A percentile compares a stretch with the other conserved stretches of the same genome.
phyloP scores from a whole-genome alignment of 2,329 filamentous ascomycete species.

The Xylariaceae sp. region DNA sequence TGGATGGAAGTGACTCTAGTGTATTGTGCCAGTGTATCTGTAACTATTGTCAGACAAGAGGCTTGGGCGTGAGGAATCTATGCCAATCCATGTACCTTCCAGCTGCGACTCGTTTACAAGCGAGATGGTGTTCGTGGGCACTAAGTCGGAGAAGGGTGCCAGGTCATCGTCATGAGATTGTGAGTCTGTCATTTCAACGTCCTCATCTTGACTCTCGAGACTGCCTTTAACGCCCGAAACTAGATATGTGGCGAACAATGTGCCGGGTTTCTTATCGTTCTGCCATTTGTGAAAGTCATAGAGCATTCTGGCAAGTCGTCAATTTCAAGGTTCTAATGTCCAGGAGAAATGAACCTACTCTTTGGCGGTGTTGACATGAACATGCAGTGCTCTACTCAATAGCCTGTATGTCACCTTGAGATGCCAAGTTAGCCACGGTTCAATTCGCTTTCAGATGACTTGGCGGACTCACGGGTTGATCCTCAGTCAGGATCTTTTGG shows the following conservation, averaged over 20 bases:
- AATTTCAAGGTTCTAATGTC: not conserved
- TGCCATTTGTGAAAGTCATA: constrained; percentile 80
- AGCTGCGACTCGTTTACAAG: constrained; percentile 71
- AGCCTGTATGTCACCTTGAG: constrained; percentile 79
- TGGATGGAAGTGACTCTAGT: constrained; percentile 75
- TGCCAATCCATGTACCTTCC: constrained; percentile 47
- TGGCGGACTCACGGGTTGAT: constrained; percentile 56
- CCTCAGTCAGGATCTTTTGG: constrained; percentile 71
- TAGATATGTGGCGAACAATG: constrained; percentile 89
- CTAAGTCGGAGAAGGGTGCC: constrained; percentile 42
- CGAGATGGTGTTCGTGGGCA: constrained; percentile 56
- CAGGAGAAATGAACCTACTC: constrained; percentile 53
- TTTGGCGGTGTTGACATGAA: constrained; percentile 86
- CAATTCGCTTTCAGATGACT: not conserved
- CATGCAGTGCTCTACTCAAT: constrained; percentile 74
- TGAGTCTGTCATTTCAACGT: constrained; percentile 68
- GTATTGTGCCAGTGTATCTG: constrained; percentile 66
- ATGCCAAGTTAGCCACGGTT: constrained; percentile 12
- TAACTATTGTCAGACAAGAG: not conserved
- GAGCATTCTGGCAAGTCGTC: constrained; percentile 61
- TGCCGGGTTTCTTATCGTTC: constrained; percentile 68
- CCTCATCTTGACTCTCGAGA: constrained; percentile 48
- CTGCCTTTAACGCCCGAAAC: constrained; percentile 64
- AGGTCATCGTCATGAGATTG: constrained; percentile 44
- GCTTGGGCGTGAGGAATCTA: not conserved